Base-by-base conservation (phyloP, 768 basidiomycete species). In the Trametes gibbosa region DNA sequence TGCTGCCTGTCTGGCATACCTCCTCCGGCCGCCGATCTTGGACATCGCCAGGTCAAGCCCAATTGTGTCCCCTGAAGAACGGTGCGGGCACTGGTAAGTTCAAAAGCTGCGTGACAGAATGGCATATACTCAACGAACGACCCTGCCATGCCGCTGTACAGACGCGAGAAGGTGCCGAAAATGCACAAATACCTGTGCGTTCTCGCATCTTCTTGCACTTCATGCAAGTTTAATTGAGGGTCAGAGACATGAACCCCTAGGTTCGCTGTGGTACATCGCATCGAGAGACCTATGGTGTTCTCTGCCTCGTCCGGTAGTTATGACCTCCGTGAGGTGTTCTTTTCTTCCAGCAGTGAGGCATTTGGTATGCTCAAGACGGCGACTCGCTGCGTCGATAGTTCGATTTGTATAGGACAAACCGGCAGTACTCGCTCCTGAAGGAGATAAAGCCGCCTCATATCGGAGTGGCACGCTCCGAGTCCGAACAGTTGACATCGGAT, bases 11-110 rank as follows among this genome's bases (percentile, higher is more conserved):
- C 7, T 13, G 40, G 16, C 42, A 29, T 32, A 13, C 6, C 24
- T 24, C 6, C n/a, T 53, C 43, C 43, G 21, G 10, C 16, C 23
- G 23, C 49, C 49, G 5, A 55, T 25, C 2, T 12, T 13, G 7
- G 72, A 93, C 50, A 90, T 90, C 7, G 76, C 77, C 43, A 82
- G 80, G 56, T 76, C 90, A 42, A 79, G 81, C 62, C 75, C 94
- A n/a, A 79, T 84, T 53, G 79, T 81, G 4, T 92, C 92, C 1
- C 80, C 86, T 54, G 84, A 81, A 29, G 92, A 95, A 62, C 90
- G 93, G 72, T 86, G 86, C 66, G 80, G 87, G 65, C 83, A 87
- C 74, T 75, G 84, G 84, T 85, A 56, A 14, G 77, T 68, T 8
- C 64, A 21, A 3, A 24, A 13, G 91, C 88, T 72, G 77, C 73